Percentiles rank a stretch among this genome's conserved stretches.
Evolutionary conservation across 176 grass and related monocot species (phyloP).

Genomic region (Musa troglodytarum): DNA sequence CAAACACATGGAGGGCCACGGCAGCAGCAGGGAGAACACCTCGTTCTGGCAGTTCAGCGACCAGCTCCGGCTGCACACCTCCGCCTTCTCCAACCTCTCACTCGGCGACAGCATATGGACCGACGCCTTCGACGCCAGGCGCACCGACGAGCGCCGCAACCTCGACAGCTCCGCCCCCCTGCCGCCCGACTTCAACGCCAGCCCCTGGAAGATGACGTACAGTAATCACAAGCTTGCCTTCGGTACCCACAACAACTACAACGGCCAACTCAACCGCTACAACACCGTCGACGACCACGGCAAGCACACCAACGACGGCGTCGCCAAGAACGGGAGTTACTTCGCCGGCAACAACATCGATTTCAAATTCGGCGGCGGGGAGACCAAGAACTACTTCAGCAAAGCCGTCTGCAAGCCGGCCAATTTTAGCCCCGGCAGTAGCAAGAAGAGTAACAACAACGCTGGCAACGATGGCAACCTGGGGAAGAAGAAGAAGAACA

Average conservation of each 20-base stretch:
- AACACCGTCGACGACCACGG: conserved; percentile 16
- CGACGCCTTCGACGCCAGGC: conserved; percentile 14
- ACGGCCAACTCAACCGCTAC: conserved; percentile 48
- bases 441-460: conserved; percentile 29
- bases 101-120: conserved; percentile 88
- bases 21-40: background rate
- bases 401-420: conserved; percentile 57
- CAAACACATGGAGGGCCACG: background rate
- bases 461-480: conserved; percentile 8
- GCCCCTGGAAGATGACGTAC: conserved; percentile 1
- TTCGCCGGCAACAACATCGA: background rate
- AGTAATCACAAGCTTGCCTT: conserved; percentile 59
- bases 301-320: conserved; percentile 8
- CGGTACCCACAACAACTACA: conserved; percentile 40
- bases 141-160: conserved; percentile 27
- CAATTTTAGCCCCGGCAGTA: conserved; percentile 8
- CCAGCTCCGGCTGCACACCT: conserved; percentile 72
- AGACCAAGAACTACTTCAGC: conserved; percentile 90
- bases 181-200: background rate
- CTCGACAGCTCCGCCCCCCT: conserved; percentile 24
- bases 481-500: conserved; percentile 16
- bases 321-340: conserved; percentile 27
- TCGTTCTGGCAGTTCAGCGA: conserved; percentile 98
- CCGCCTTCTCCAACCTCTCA: conserved; percentile 60
- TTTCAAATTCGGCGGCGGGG: conserved; percentile 25